These are phyloP conservation scores for Entomortierella lignicola DNA, from an alignment of 192 early-diverging fungal species.

Conservation along the genomic window DNA sequence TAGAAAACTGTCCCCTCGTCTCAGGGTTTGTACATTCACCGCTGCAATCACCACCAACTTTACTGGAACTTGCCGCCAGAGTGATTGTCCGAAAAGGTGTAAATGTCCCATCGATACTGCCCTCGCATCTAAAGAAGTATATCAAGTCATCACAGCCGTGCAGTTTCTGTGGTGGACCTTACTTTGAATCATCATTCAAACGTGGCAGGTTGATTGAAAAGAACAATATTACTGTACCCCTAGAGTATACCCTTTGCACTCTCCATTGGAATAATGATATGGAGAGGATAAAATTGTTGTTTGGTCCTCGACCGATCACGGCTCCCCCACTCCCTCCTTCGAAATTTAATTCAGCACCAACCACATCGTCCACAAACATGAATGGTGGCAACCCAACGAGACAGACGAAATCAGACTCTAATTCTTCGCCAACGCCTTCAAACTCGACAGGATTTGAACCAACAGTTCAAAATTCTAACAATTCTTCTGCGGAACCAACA, in stretches of 20 bases:
- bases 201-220: slow-evolving; percentile 74
- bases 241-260: slow-evolving; percentile 79
- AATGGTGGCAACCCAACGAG: neutral
- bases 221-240: slow-evolving; percentile 56
- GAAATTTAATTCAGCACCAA: neutral
- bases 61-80: slow-evolving; percentile 83
- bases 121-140: slow-evolving; percentile 69
- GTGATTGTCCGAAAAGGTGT: slow-evolving; percentile 72
- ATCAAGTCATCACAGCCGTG: slow-evolving; percentile 69
- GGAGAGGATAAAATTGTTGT: slow-evolving; percentile 73
- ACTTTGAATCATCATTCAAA: slow-evolving; percentile 69
- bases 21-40: slow-evolving; percentile 55
- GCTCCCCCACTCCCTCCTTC: slow-evolving; percentile 51
- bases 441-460: neutral
- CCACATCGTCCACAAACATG: neutral
- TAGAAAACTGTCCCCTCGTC: slow-evolving; percentile 65
- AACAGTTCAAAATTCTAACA: neutral
- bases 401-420: slow-evolving; percentile 12
- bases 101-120: slow-evolving; percentile 43
- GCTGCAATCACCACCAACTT: slow-evolving; percentile 63
- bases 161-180: slow-evolving; percentile 83
- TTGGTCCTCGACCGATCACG: slow-evolving; percentile 67
- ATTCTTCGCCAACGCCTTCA: neutral
- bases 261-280: slow-evolving; percentile 80
- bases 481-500: too few relatives aligned